Evolutionary conservation across 768 basidiomycete species (phyloP).

Genomic region (Russula sp.): DNA sequence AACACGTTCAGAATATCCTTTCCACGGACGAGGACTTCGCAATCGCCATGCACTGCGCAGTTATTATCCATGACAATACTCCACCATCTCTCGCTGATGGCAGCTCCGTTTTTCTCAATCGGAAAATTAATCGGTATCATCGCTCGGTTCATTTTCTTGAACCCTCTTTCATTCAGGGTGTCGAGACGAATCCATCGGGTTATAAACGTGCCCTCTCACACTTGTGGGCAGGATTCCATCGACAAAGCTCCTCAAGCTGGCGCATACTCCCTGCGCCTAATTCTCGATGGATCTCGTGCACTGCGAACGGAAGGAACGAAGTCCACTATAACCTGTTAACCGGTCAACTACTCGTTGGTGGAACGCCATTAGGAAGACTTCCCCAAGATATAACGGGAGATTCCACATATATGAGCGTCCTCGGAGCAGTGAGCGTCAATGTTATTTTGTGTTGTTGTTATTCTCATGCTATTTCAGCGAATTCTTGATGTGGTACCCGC

Average conservation of each 20-base stretch:
- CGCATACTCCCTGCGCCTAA: too few relatives aligned
- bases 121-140: conserved; percentile 5
- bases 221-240: neutral
- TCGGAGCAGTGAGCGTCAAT: conserved; percentile 29
- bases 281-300: too few relatives aligned
- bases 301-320: too few relatives aligned
- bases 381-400: conserved; percentile 28
- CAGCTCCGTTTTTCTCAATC: neutral
- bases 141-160: conserved; percentile 8
- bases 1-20: too few relatives aligned
- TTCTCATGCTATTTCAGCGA: neutral
- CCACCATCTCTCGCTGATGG: neutral
- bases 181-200: neutral
- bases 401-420: conserved; percentile 33
- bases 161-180: neutral
- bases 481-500: conserved; percentile 9
- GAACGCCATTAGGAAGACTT: conserved; percentile 30
- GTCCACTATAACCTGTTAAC: too few relatives aligned
- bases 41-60: conserved; percentile 11
- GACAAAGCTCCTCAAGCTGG: too few relatives aligned
- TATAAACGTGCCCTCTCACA: neutral
- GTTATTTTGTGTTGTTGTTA: too few relatives aligned
- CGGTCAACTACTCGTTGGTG: conserved; percentile 39
- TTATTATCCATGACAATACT: conserved; percentile 11
- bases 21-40: neutral